Base-by-base conservation (phyloP, 352 stramenopile species). In the Pythium folliculosum region DNA sequence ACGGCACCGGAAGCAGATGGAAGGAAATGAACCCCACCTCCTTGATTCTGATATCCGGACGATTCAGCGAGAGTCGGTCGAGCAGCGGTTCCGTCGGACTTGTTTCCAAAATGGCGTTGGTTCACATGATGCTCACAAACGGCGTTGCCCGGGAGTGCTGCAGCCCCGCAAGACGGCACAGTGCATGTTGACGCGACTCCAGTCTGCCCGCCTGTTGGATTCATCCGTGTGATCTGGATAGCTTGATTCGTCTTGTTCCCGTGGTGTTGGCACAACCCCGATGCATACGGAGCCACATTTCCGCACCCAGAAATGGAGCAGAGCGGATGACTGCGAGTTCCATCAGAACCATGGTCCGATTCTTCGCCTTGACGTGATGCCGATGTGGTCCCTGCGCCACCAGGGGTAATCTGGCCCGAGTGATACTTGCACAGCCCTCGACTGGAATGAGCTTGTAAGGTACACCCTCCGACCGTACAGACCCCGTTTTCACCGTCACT, bases 251-350 rank as follows among this genome's bases (percentile, higher is more conserved):
- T 69, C 52, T 87, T 71, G 55, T 78, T 85, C 8, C 67, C 59
- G 58, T 92, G 80, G 38, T 84, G 68, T 25, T 78, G 58, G 65
- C 82, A 90, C 19, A 90, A 54, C 7, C 82, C 82, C 0, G 68
- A 77, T 21, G 74, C 55, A 45, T 88, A 89, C 49, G 67, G 63
- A 35, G 76, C 77, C 25, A 76, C 27, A 51, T 85, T 81, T 13
- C 45, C 60, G 58, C 84, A 90, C 5, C 74, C 77, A 30, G 67
- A 19, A 37, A 73, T 73, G 1, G 60, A 64, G 37, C 67, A 73
- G 7, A 67, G 30, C 0, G 54, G 67, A 38, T 70, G 62, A 27
- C 45, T 66, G 13, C 54, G 76, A 56, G 12, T 53, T 48, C 48
- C 72, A 3, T 62, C 37, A 5, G n/a, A 32, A 16, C 12, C 22